phyloP scores from a whole-genome alignment of 495 filamentous ascomycete species.

The Haplographium delicatum region DNA sequence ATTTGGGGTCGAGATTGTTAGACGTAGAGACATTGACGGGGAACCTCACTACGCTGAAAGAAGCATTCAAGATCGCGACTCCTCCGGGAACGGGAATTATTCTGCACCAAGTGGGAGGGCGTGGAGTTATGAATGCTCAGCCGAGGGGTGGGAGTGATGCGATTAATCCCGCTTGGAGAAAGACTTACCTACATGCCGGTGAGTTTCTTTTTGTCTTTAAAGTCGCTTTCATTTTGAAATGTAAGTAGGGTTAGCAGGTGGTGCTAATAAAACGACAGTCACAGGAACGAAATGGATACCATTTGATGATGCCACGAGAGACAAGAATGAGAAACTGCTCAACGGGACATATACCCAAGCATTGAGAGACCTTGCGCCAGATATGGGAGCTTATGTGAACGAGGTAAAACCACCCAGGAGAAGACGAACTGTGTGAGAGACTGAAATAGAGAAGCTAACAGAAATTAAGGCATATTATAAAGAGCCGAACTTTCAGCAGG shows the following conservation, averaged over 20 bases:
- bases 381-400: slow-evolving; percentile 19
- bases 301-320: slow-evolving; percentile 3
- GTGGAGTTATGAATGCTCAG: slow-evolving; percentile 30
- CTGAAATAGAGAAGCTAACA: slow-evolving; percentile 3
- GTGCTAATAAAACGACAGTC: not conserved
- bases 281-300: slow-evolving; percentile 4
- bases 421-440: slow-evolving; percentile 28
- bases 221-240: no score
- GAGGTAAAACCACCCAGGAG: slow-evolving; percentile 28
- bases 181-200: slow-evolving; percentile 32
- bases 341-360: slow-evolving; percentile 1
- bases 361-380: slow-evolving; percentile 17
- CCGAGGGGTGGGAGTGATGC: slow-evolving; percentile 27
- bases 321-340: not conserved
- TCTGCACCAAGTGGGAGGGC: slow-evolving; percentile 37
- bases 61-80: slow-evolving; percentile 23
- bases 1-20: slow-evolving; percentile 38
- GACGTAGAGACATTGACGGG: slow-evolving; percentile 28
- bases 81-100: slow-evolving; percentile 25
- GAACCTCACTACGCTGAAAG: slow-evolving; percentile 21
- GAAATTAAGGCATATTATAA: slow-evolving; percentile 36
- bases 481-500: slow-evolving; percentile 42
- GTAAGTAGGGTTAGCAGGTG: not conserved
- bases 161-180: slow-evolving; percentile 42
- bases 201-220: not conserved